Evolutionary conservation across 345 rosid species (phyloP).

Genomic region (Cardamine chenopodiifolia): DNA sequence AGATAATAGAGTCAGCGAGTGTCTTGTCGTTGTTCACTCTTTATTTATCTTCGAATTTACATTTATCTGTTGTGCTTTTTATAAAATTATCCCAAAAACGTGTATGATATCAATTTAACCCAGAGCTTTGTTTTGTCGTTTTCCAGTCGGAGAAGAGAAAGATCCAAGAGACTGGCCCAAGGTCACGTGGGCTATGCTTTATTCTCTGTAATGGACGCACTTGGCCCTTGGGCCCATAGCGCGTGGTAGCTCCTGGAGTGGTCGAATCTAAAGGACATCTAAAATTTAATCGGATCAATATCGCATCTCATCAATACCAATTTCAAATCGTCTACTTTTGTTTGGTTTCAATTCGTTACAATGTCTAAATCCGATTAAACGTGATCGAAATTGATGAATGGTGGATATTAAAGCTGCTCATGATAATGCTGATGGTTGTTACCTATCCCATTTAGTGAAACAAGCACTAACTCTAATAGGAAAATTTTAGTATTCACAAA

Average conservation of each 20-base stretch:
- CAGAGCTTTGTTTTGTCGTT: constrained; percentile 16
- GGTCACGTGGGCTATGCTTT: constrained; percentile 44
- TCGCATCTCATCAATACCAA: constrained; percentile 29
- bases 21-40: constrained; percentile 19
- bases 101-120: constrained; percentile 9
- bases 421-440: background rate
- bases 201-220: constrained; percentile 40
- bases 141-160: constrained; percentile 4
- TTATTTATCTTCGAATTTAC: background rate
- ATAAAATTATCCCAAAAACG: background rate
- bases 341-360: constrained; percentile 12
- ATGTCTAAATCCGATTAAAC: background rate
- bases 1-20: background rate
- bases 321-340: constrained; percentile 3
- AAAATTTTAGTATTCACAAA: background rate
- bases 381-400: background rate
- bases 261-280: constrained; percentile 26
- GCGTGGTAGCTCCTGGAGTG: constrained; percentile 26
- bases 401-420: background rate
- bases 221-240: constrained; percentile 32
- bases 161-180: constrained; percentile 32
- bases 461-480: background rate
- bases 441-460: background rate
- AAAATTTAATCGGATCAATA: constrained; percentile 6
- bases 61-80: background rate